Conservation (phyloP, 345 rosid genomes). For the Mercurialis annua region DNA sequence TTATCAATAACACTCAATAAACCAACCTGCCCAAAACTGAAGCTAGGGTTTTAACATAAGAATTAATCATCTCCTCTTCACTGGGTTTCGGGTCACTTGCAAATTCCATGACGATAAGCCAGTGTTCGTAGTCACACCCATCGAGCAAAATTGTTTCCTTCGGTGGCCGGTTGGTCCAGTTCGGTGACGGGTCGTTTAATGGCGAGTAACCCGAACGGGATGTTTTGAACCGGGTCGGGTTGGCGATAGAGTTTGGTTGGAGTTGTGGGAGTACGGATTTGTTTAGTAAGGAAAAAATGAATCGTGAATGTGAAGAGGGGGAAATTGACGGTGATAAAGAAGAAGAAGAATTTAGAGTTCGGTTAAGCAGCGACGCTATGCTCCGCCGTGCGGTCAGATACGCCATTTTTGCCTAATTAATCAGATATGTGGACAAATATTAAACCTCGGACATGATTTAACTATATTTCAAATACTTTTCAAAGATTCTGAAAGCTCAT, state of each 20-base stretch:
- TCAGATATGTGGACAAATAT: too few species aligned
- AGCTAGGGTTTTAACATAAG: conserved; percentile 80
- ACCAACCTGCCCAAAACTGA: conserved; percentile 66
- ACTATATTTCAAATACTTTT: too few species aligned
- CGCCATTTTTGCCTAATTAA: conserved; percentile 69
- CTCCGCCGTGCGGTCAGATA: conserved; percentile 45
- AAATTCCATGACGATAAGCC: conserved; percentile 97
- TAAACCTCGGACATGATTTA: too few species aligned
- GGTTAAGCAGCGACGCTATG: conserved; percentile 35
- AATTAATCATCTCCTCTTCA: conserved; percentile 76
- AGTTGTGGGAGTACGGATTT: conserved; percentile 24
- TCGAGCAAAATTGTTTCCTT: conserved; percentile 89
- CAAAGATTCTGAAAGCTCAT: too few species aligned
- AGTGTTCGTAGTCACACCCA: conserved; percentile 93
- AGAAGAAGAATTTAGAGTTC: conserved; percentile 33
- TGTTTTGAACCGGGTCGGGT: conserved; percentile 50
- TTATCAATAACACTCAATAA: not conserved
- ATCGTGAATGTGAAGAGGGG: conserved; percentile 47
- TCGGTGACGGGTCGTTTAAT: conserved; percentile 82
- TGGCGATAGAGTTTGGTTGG: conserved; percentile 28
- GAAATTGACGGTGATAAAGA: conserved; percentile 33
- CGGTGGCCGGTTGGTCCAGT: conserved; percentile 92
- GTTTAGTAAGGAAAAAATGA: conserved; percentile 39
- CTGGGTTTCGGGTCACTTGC: conserved; percentile 64
- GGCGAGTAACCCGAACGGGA: conserved; percentile 83